Conservation (phyloP, 2,329 filamentous ascomycete genomes). For the Pyrenophora teres region DNA sequence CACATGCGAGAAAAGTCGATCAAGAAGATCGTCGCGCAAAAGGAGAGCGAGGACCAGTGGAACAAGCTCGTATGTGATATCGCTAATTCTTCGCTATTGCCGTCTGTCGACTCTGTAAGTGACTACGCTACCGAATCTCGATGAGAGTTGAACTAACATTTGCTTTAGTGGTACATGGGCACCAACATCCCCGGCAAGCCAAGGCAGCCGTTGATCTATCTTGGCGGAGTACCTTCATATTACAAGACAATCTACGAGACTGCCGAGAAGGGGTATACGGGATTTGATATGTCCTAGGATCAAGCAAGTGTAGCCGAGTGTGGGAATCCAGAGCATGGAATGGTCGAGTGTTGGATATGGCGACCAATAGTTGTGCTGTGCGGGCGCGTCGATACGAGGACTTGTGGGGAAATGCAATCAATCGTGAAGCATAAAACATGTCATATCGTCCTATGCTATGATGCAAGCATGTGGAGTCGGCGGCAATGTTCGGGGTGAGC, state of each 20-base stretch:
- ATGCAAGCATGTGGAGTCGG: too few species aligned
- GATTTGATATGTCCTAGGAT: conserved; percentile 16
- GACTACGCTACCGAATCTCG: accelerated
- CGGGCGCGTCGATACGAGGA: too few species aligned
- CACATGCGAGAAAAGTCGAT: conserved; percentile 55
- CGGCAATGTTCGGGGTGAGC: too few species aligned
- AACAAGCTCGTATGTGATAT: conserved; percentile 56
- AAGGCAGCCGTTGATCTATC: conserved; percentile 58
- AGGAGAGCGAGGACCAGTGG: conserved; percentile 55
- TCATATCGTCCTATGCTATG: too few species aligned
- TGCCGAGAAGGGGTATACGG: conserved; percentile 20
- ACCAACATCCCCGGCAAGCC: conserved; percentile 60
- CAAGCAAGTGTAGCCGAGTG: neutral
- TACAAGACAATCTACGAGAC: conserved; percentile 24
- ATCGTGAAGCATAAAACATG: too few species aligned
- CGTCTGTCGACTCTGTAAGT: conserved; percentile 44
- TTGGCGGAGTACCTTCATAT: conserved; percentile 40
- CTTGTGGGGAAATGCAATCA: too few species aligned
- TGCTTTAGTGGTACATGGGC: conserved; percentile 58
- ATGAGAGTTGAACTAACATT: neutral
- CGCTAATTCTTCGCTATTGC: conserved; percentile 56
- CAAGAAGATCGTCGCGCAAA: conserved; percentile 57
- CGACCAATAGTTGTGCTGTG: too few species aligned
- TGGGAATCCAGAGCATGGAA: too few species aligned
- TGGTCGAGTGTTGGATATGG: too few species aligned